Evolutionary conservation across 2,329 filamentous ascomycete species (phyloP).

Genomic region (Arthrobotrys musiformis): DNA sequence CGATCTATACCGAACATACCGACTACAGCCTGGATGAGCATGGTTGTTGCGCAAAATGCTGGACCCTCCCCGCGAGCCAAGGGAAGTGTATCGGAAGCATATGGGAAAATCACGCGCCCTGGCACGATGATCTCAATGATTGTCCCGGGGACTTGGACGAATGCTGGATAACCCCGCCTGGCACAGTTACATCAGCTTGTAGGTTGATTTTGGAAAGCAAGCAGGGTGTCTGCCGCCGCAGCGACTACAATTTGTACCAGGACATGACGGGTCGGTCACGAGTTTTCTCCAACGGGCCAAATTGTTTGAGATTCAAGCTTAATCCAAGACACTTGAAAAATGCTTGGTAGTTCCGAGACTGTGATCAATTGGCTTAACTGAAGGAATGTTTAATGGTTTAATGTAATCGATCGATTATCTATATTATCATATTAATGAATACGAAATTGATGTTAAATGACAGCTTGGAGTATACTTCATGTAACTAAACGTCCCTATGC

Average conservation of each 20-base stretch:
- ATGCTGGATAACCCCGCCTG: neutral
- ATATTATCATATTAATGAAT: too few species aligned
- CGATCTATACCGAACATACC: neutral
- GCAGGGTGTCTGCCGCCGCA: neutral
- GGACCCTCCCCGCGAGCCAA: conserved; percentile 1
- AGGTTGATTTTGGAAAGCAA: conserved; percentile 3
- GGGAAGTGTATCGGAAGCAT: conserved; percentile 25
- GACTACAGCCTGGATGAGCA: too few species aligned
- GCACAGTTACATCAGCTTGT: neutral
- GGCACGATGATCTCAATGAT: neutral
- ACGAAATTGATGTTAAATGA: too few species aligned
- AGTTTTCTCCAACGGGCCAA: conserved; percentile 5
- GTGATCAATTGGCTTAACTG: too few species aligned
- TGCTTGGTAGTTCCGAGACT: too few species aligned
- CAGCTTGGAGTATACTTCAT: too few species aligned
- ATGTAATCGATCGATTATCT: too few species aligned
- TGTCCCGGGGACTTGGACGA: neutral
- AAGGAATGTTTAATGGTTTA: too few species aligned
- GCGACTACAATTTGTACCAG: neutral
- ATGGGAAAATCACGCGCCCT: neutral
- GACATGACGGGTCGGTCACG: neutral
- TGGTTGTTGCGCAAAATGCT: conserved; percentile 29
- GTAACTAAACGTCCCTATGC: too few species aligned
- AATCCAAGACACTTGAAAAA: too few species aligned
- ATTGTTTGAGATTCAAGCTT: conserved; percentile 13